These are phyloP conservation scores for Aspergillus versicolor DNA, from an alignment of 2,329 filamentous ascomycete genomes.

Conservation along the genomic window DNA sequence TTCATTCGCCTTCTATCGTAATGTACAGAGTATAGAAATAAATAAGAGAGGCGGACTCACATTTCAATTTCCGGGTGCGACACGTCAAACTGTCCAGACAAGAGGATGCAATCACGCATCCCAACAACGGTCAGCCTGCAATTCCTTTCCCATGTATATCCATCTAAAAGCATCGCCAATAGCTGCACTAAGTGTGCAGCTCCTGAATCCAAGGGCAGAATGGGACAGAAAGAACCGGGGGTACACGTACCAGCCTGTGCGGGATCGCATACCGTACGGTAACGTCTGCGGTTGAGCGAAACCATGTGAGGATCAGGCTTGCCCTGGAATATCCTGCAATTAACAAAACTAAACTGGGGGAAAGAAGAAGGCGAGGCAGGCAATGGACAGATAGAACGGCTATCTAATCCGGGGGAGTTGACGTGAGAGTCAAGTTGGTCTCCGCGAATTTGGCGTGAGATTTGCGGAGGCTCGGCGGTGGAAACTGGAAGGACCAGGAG, in stretches of 20 bases:
- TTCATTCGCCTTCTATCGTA: not conserved
- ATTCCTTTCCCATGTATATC: not conserved
- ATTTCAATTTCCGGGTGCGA: slow-evolving; percentile 63
- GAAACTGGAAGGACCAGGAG: not conserved
- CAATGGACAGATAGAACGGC: not conserved
- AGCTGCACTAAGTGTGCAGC: not conserved
- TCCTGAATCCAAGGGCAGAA: not conserved
- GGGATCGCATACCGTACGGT: slow-evolving; percentile 41
- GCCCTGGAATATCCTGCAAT: not conserved
- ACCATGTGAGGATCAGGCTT: slow-evolving; percentile 23
- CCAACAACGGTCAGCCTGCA: not conserved
- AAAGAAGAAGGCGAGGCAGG: slow-evolving; percentile 5
- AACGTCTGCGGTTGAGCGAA: slow-evolving; percentile 23
- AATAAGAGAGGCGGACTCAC: slow-evolving; percentile 29
- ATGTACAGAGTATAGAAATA: not conserved
- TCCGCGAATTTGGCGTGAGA: slow-evolving; percentile 4
- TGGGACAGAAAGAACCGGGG: not conserved
- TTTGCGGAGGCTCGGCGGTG: slow-evolving; percentile 8
- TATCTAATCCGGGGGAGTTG: not conserved
- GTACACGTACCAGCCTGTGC: slow-evolving; percentile 42
- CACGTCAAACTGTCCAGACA: slow-evolving; percentile 50
- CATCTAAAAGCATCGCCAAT: not conserved
- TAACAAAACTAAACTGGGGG: slow-evolving; percentile 1
- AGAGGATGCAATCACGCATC: not conserved
- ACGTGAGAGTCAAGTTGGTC: not conserved